These are phyloP conservation scores for Botrytis tulipae DNA, from an alignment of 2,329 filamentous ascomycete genomes.

Conservation along the genomic window DNA sequence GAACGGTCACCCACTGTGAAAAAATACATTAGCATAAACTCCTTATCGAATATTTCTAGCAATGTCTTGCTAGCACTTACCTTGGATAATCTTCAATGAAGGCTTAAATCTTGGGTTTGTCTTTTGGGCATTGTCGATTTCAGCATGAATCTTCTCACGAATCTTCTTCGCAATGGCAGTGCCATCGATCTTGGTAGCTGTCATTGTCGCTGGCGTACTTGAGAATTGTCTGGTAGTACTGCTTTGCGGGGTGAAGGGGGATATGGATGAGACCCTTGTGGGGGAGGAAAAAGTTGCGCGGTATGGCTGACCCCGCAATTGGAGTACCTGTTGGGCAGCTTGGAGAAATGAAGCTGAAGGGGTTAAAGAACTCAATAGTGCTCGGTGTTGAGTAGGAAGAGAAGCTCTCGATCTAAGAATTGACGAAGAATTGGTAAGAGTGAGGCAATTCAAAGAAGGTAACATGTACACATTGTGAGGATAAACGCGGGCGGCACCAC, in stretches of 20 bases:
- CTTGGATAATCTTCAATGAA: conserved; percentile 91
- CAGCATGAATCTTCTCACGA: conserved; percentile 72
- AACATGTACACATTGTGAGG: conserved; percentile 1
- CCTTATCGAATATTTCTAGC: background rate
- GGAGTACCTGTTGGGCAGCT: conserved; percentile 21
- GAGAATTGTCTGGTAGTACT: conserved; percentile 43
- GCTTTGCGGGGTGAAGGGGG: conserved; percentile 11
- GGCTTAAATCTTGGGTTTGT: conserved; percentile 85
- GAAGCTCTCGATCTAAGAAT: conserved; percentile 12
- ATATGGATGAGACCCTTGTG: conserved; percentile 23
- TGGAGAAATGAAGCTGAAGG: conserved; percentile 23
- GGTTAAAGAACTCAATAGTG: conserved; percentile 8
- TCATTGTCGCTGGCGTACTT: conserved; percentile 64
- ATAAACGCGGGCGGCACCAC: background rate
- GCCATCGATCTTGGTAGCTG: conserved; percentile 89
- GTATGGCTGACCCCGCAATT: conserved; percentile 33
- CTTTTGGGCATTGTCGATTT: conserved; percentile 80
- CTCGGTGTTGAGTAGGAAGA: conserved; percentile 22
- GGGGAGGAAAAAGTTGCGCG: conserved; percentile 25
- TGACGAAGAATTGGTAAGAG: background rate
- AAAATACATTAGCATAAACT: conserved; percentile 25
- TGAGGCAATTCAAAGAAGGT: conserved; percentile 16
- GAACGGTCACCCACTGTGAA: conserved; percentile 79
- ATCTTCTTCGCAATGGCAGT: conserved; percentile 92
- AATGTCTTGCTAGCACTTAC: conserved; percentile 45